These are phyloP conservation scores for Pleurotus ostreatus DNA, from an alignment of 768 basidiomycete species.

Conservation along the genomic window DNA sequence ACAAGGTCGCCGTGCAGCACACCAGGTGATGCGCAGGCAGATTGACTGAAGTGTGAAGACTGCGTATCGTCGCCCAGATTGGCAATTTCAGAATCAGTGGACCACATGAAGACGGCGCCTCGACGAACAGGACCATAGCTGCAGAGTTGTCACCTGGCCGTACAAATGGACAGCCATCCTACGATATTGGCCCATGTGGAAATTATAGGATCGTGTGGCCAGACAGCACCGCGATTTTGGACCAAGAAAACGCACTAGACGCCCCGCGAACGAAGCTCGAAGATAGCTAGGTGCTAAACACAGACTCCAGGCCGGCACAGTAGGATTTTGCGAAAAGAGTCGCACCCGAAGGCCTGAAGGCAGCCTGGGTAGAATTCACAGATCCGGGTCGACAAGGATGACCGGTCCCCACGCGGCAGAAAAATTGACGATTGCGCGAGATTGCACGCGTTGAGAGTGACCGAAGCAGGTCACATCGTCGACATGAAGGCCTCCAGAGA, in stretches of 20 bases:
- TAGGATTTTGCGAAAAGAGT: too few species aligned
- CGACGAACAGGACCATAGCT: conserved; percentile 1
- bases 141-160: background rate
- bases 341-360: too few species aligned
- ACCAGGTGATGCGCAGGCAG: conserved; percentile 5
- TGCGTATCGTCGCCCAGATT: conserved; percentile 1
- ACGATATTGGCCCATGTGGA: background rate
- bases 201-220: background rate
- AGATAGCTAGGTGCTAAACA: too few species aligned
- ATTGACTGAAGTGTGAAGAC: background rate
- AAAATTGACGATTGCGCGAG: background rate
- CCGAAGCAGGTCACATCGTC: background rate
- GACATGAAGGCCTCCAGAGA: background rate
- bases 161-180: background rate
- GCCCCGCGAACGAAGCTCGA: too few species aligned
- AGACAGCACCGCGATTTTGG: background rate
- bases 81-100: background rate
- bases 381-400: background rate
- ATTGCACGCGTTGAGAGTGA: background rate
- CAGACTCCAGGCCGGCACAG: too few species aligned
- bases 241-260: background rate
- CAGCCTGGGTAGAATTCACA: too few species aligned
- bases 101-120: conserved; percentile 6
- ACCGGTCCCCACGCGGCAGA: background rate
- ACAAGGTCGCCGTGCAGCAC: background rate